These are phyloP conservation scores for Botrytis elliptica DNA, from an alignment of 2,329 filamentous ascomycete species.

Conservation along the genomic window DNA sequence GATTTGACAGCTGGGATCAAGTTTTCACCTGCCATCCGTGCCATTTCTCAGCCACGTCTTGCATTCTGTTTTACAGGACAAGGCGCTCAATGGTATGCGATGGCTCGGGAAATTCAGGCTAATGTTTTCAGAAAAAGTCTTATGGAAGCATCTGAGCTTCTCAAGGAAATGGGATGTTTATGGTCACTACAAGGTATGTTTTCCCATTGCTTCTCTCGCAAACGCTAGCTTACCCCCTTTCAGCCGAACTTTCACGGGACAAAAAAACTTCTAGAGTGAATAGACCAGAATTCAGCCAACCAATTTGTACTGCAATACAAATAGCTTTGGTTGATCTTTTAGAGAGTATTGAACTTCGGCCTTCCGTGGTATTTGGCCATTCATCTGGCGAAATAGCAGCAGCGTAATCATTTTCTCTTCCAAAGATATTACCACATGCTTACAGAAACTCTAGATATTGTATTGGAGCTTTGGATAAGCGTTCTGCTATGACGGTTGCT, in stretches of 20 bases:
- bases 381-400: constrained; percentile 48
- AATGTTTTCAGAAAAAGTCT: neutral
- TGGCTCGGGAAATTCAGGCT: constrained; percentile 25
- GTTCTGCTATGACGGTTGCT: constrained; percentile 14
- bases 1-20: constrained; percentile 20
- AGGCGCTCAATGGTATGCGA: constrained; percentile 27
- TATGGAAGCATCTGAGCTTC: neutral
- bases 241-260: constrained; percentile 6
- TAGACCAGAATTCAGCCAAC: constrained; percentile 39
- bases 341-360: constrained; percentile 42
- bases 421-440: neutral
- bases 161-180: constrained; percentile 7
- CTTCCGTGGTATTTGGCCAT: constrained; percentile 44
- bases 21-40: neutral
- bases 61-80: constrained; percentile 16
- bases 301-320: constrained; percentile 48
- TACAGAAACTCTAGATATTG: neutral
- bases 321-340: constrained; percentile 46
- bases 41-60: neutral
- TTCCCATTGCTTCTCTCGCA: too few species aligned
- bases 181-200: constrained; percentile 2
- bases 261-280: constrained; percentile 14
- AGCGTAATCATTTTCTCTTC: constrained; percentile 3
- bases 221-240: neutral
- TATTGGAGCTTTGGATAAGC: constrained; percentile 36